phyloP scores from a whole-genome alignment of 148 eudicot genomes.

The Beta vulgaris region DNA sequence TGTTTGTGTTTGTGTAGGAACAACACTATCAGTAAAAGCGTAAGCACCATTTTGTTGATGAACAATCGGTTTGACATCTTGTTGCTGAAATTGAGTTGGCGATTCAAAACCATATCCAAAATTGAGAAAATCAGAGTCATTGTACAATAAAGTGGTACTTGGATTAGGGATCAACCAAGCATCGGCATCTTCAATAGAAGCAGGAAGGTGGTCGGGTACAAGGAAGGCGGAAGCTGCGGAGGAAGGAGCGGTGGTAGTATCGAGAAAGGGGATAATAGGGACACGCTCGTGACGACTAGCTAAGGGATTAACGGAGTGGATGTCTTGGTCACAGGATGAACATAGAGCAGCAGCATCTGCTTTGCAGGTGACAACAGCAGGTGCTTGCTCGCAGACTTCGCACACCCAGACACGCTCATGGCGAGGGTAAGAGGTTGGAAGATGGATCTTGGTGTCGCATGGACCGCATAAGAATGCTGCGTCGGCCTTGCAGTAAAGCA shows the following conservation, averaged over 20 bases:
- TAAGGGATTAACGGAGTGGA: constrained; percentile 72
- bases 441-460: constrained; percentile 63
- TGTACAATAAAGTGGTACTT: constrained; percentile 35
- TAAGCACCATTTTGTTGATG: not conserved
- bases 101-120: constrained; percentile 31
- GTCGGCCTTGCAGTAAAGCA: constrained; percentile 58
- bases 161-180: constrained; percentile 67
- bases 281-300: constrained; percentile 73
- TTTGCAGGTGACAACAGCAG: constrained; percentile 69
- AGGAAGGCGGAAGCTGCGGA: constrained; percentile 20
- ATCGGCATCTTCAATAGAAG: constrained; percentile 39
- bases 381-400: constrained; percentile 80
- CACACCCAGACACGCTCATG: constrained; percentile 82
- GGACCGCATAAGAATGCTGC: constrained; percentile 58
- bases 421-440: constrained; percentile 36
- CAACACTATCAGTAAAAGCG: constrained; percentile 55
- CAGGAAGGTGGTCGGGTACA: constrained; percentile 21
- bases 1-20: no score
- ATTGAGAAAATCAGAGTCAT: constrained; percentile 47
- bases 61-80: not conserved
- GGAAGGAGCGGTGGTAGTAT: constrained; percentile 11
- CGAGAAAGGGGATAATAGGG: constrained; percentile 56
- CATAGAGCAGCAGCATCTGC: constrained; percentile 81
- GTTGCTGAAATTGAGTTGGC: constrained; percentile 1
- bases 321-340: constrained; percentile 68